A percentile compares a stretch with the other conserved stretches of the same genome.
Conservation (phyloP, 2,329 filamentous ascomycete species). For the Stagonosporopsis rhizophila region DNA sequence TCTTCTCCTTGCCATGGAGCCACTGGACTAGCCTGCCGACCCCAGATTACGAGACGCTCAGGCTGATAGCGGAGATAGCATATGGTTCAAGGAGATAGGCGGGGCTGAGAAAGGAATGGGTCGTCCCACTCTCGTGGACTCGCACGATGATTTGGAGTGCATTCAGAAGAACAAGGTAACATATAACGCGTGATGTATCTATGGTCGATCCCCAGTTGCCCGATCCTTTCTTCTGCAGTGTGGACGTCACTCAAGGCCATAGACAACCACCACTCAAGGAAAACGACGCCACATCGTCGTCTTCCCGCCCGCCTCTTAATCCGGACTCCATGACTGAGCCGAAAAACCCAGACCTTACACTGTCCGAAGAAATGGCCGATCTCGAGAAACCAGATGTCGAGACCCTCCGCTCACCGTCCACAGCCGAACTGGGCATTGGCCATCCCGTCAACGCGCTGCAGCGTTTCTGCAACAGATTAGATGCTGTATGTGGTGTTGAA, state of each 20-base stretch:
- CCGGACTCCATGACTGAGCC: background rate
- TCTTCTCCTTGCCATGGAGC: background rate
- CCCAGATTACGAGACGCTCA: conserved; percentile 13
- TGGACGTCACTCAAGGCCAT: background rate
- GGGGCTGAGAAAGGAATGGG: background rate
- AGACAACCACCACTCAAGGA: background rate
- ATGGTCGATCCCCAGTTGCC: background rate
- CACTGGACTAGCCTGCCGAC: background rate
- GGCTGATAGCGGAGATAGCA: conserved; percentile 21
- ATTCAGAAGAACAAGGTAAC: background rate
- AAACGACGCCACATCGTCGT: background rate
- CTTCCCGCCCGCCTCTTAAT: too few relatives aligned
- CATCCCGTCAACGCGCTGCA: conserved; percentile 28
- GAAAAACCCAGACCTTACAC: background rate
- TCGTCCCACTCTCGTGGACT: conserved; percentile 18
- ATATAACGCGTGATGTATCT: background rate
- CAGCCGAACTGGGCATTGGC: conserved; percentile 26
- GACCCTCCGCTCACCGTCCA: conserved; percentile 13
- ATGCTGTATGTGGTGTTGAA: conserved; percentile 40
- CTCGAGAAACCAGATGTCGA: conserved; percentile 16
- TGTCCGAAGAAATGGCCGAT: conserved; percentile 11
- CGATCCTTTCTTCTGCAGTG: background rate
- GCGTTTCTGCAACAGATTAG: conserved; percentile 30
- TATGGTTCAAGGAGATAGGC: conserved; percentile 13
- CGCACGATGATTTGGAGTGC: background rate